A percentile compares a stretch with the other conserved stretches of the same genome.
These are phyloP conservation scores for Ananas comosus DNA, from an alignment of 176 grass and related monocot genomes.

Conservation along the genomic window DNA sequence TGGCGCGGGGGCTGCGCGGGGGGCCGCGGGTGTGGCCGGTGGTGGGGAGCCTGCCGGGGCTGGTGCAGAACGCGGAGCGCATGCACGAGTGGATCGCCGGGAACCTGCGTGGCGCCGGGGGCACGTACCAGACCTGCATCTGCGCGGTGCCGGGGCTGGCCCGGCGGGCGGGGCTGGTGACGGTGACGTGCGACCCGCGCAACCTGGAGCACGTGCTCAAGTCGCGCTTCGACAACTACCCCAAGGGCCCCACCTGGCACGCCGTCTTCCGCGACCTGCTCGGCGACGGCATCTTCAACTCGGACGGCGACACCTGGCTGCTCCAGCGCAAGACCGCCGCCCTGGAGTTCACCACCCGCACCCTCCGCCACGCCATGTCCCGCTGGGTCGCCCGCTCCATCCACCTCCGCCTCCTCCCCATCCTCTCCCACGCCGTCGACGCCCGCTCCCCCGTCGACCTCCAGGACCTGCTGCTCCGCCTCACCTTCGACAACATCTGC, in stretches of 20 bases:
- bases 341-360: conserved; percentile 94
- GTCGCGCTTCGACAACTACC: conserved; percentile 86
- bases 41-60: conserved; percentile 66
- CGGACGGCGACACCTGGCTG: conserved; percentile 80
- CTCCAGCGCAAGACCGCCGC: conserved; percentile 87
- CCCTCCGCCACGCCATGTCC: conserved; percentile 78
- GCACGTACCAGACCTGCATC: conserved; percentile 97
- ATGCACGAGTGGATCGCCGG: conserved; percentile 94
- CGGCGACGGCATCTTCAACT: conserved; percentile 97
- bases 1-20: conserved; percentile 35
- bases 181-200: conserved; percentile 64
- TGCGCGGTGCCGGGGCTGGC: conserved; percentile 59
- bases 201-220: conserved; percentile 96
- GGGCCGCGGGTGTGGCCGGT: conserved; percentile 79
- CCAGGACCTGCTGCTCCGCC: conserved; percentile 85
- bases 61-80: conserved; percentile 62
- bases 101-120: conserved; percentile 44
- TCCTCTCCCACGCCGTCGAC: conserved; percentile 33
- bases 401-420: conserved; percentile 61
- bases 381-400: conserved; percentile 84
- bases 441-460: conserved; percentile 33
- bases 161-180: conserved; percentile 57
- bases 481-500: conserved; percentile 98
- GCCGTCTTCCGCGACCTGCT: conserved; percentile 81
- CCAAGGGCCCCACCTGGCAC: conserved; percentile 94